Base-by-base conservation (phyloP, 164 flowering plant genomes). In the Litsea cubeba region DNA sequence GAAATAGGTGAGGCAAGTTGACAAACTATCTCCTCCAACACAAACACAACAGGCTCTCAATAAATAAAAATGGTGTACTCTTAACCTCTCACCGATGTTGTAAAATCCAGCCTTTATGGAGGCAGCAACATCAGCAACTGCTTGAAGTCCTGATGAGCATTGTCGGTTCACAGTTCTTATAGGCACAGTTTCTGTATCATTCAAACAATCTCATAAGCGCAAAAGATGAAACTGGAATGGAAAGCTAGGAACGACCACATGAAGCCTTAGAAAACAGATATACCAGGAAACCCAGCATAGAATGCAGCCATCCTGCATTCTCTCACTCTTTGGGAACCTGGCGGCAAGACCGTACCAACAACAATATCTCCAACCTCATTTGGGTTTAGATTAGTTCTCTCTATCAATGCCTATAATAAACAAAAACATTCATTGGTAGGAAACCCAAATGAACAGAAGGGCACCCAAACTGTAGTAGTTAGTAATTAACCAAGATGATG, bases 51-150 rank as follows among this genome's bases (percentile, higher is more conserved):
- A 3, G 54, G 5, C 26, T 22, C 26, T 25, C 20, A 3, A 50
- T 26, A 70, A 74, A 62, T 22, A 40, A 24, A 71, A 12, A 22
- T 20, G 15, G n/a, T 54, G 60, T 1, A 54, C 60, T 15, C 17
- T 54, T 54, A 54, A n/a, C 60, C 10, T 30, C 32, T 72, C 76
- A 96, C 99, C 99, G 63, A 96, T 92, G 67, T 96, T 95, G 86
- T 96, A 96, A 79, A 90, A 96, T 40, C 99, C 99, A 75, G 99
- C 97, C 83, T 81, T 94, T 63, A 96, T 96, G 67, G 93, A 88
- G n/a, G 99, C 97, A 84, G 97, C 99, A 28, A 96, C 99, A 88
- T 96, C 99, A 70, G 97, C 99, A 81, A 94, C 98, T 28, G 98
- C 99, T 77, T 96, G 99, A 73, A 96, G 97, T n/a, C 99, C 99